Conservation (phyloP, 495 filamentous ascomycete species). For the Aspergillus sparsus region DNA sequence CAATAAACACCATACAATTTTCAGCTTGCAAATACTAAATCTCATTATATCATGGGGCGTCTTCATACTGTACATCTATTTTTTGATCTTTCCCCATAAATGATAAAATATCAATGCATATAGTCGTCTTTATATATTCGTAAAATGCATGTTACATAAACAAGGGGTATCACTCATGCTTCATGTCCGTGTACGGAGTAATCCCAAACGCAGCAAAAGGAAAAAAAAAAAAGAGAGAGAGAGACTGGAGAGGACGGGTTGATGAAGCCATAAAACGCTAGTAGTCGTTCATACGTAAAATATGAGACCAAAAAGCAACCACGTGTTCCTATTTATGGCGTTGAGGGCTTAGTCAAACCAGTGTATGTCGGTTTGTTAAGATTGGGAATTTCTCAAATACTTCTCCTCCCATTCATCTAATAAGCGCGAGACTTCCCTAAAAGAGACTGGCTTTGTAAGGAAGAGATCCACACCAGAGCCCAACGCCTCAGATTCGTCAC, state of each 20-base stretch:
- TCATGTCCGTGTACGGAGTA: slow-evolving; percentile 23
- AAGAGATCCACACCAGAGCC: slow-evolving; percentile 70
- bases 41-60: too few relatives aligned
- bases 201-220: slow-evolving; percentile 9
- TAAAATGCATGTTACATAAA: not conserved
- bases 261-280: not conserved
- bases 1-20: too few relatives aligned
- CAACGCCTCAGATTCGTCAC: slow-evolving; percentile 66
- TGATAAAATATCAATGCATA: not conserved
- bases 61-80: too few relatives aligned
- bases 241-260: not conserved
- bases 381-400: slow-evolving; percentile 13
- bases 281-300: not conserved
- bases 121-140: slow-evolving; percentile 6
- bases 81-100: too few relatives aligned
- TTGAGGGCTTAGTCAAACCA: too few relatives aligned
- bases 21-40: too few relatives aligned
- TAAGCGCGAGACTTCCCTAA: slow-evolving; percentile 50
- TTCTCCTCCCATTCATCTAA: slow-evolving; percentile 50
- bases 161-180: slow-evolving; percentile 25
- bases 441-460: slow-evolving; percentile 69
- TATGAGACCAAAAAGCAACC: not conserved
- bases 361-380: not conserved
- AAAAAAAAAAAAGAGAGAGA: slow-evolving; percentile 1
- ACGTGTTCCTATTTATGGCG: not conserved